Conservation (phyloP, 2,329 filamentous ascomycete genomes). For the Fusarium sp. region DNA sequence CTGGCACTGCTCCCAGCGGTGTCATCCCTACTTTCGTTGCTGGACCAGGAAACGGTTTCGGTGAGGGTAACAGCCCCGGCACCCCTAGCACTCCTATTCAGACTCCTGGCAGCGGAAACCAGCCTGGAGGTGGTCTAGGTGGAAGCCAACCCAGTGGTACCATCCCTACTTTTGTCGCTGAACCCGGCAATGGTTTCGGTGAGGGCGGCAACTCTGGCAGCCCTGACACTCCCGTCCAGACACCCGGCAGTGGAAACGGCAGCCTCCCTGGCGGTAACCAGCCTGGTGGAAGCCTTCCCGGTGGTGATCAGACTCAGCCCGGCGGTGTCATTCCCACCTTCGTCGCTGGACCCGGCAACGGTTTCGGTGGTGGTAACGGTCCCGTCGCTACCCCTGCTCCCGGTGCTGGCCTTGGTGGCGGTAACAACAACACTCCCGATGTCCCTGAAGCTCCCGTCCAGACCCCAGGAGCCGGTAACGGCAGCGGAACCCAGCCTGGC, state of each 20-base stretch:
- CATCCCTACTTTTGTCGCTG: conserved; percentile 24
- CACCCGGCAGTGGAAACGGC: conserved; percentile 4
- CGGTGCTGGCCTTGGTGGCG: conserved; percentile 6
- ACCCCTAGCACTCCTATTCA: background rate
- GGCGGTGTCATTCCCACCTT: conserved; percentile 12
- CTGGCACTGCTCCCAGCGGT: conserved; percentile 15
- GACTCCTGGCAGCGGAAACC: background rate
- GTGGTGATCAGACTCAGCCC: background rate
- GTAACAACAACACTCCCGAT: conserved; percentile 5
- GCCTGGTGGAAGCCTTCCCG: background rate
- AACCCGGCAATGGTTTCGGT: conserved; percentile 17
- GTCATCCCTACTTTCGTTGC: conserved; percentile 25
- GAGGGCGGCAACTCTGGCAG: background rate
- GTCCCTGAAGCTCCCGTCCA: conserved; percentile 5
- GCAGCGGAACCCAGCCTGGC: conserved; percentile 4
- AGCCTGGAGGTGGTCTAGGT: background rate
- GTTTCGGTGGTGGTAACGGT: conserved; percentile 14
- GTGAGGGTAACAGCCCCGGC: background rate
- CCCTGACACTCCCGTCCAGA: background rate
- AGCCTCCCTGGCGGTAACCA: background rate
- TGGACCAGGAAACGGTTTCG: conserved; percentile 22
- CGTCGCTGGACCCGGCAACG: conserved; percentile 20
- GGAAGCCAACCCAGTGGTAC: background rate
- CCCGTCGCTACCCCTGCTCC: background rate
- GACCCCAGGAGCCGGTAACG: conserved; percentile 13